These are phyloP conservation scores for Hawksworthiomyces lignivorus DNA, from an alignment of 2,329 filamentous ascomycete genomes.

Conservation along the genomic window DNA sequence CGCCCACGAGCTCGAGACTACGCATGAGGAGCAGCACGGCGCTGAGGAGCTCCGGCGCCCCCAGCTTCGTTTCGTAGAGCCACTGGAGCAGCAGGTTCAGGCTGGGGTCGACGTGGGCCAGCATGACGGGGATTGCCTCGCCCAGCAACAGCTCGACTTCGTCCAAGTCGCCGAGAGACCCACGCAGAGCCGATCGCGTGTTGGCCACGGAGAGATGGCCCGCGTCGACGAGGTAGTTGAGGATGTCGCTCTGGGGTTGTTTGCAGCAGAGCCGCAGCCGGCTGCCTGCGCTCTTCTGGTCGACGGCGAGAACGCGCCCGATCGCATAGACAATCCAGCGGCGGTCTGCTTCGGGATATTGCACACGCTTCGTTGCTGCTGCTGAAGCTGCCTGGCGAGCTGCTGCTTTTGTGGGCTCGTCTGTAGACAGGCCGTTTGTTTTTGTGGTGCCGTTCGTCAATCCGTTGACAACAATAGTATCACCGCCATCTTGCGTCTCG, in stretches of 20 bases:
- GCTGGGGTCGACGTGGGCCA: constrained; percentile 60
- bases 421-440: not conserved
- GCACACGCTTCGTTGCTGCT: constrained; percentile 3
- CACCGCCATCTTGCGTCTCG: constrained; percentile 14
- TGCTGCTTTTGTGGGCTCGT: not conserved
- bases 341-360: constrained; percentile 51
- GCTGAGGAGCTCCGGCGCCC: constrained; percentile 57
- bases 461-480: not conserved
- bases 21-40: constrained; percentile 60
- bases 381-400: not conserved
- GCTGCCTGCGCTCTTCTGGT: constrained; percentile 2
- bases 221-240: constrained; percentile 52
- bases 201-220: constrained; percentile 55
- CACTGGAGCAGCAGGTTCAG: constrained; percentile 60
- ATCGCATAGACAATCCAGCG: constrained; percentile 59
- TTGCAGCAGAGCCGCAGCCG: constrained; percentile 28
- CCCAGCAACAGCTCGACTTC: constrained; percentile 41
- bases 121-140: constrained; percentile 53
- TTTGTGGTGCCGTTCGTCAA: constrained; percentile 3
- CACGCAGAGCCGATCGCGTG: constrained; percentile 48
- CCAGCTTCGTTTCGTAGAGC: constrained; percentile 57
- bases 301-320: constrained; percentile 43
- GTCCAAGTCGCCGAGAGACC: constrained; percentile 35
- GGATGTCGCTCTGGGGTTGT: constrained; percentile 44
- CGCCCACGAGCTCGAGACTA: constrained; percentile 55